These are phyloP conservation scores for Astrocystis sublimbata DNA, from an alignment of 495 filamentous ascomycete species.

Conservation along the genomic window DNA sequence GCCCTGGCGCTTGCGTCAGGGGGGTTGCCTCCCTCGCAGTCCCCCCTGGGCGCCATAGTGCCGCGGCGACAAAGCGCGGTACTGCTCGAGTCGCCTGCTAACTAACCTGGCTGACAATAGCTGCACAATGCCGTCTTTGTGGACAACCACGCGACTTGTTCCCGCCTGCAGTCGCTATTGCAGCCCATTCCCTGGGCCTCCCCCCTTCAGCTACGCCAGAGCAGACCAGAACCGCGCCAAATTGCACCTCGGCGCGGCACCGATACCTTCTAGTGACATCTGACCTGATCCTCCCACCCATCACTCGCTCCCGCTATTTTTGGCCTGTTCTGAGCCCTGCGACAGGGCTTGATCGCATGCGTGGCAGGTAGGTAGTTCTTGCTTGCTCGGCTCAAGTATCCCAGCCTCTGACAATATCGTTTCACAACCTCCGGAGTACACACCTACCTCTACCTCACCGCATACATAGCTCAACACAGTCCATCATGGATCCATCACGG, in stretches of 20 bases:
- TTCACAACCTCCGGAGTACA: slow-evolving; percentile 12
- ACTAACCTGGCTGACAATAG: too few relatives aligned
- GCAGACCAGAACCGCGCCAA: too few relatives aligned
- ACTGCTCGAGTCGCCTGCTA: not conserved
- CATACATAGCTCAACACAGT: too few relatives aligned
- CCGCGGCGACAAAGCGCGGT: not conserved
- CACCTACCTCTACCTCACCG: not conserved
- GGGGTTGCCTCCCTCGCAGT: slow-evolving; percentile 1
- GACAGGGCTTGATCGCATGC: slow-evolving; percentile 9
- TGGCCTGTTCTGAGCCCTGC: slow-evolving; percentile 6
- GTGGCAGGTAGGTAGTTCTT: too few relatives aligned
- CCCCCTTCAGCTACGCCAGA: too few relatives aligned
- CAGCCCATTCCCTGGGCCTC: not conserved
- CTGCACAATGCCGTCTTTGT: not conserved
- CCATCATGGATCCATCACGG: too few relatives aligned
- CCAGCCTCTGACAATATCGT: slow-evolving; percentile 6
- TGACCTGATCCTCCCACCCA: not conserved
- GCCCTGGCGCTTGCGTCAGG: slow-evolving; percentile 12
- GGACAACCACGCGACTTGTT: not conserved
- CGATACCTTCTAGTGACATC: slow-evolving; percentile 12
- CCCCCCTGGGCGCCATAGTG: slow-evolving; percentile 12
- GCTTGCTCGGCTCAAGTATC: slow-evolving; percentile 2
- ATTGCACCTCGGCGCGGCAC: not conserved
- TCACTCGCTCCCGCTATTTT: too few relatives aligned
- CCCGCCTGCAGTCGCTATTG: not conserved